phyloP scores from a whole-genome alignment of 1,284 basidiomycete species.

The Ganoderma sp. region DNA sequence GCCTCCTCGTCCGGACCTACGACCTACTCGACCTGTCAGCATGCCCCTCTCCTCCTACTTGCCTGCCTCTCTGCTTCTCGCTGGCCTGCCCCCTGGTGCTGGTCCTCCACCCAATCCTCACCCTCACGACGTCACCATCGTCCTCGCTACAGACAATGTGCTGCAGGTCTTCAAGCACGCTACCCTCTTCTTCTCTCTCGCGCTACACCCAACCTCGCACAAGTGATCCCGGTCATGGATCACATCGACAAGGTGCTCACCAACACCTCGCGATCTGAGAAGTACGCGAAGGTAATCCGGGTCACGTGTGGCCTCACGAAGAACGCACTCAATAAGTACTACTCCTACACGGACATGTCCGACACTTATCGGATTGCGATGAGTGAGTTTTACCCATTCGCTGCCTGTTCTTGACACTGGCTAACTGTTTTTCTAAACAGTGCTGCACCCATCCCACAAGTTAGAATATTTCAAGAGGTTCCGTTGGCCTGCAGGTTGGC shows the following conservation, averaged over 20 bases:
- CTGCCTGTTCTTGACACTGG: too few relatives aligned
- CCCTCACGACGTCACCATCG: too few relatives aligned
- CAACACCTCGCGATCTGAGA: constrained; percentile 11
- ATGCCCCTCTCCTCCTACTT: neutral
- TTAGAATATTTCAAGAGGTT: neutral
- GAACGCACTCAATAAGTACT: constrained; percentile 1
- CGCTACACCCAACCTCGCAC: constrained; percentile 31
- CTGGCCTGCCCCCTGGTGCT: too few relatives aligned
- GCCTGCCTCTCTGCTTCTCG: too few relatives aligned
- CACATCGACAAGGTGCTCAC: constrained; percentile 35
- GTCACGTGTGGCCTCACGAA: neutral
- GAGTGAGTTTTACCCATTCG: neutral
- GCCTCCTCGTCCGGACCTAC: too few relatives aligned
- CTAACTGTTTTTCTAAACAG: neutral
- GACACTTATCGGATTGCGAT: neutral
- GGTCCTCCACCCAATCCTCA: too few relatives aligned
- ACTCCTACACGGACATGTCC: neutral
- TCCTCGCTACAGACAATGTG: too few relatives aligned
- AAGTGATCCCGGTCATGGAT: constrained; percentile 40
- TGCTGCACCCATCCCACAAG: constrained; percentile 7
- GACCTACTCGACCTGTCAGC: too few relatives aligned
- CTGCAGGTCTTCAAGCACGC: constrained; percentile 40
- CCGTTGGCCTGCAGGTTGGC: neutral
- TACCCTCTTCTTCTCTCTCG: constrained; percentile 36
- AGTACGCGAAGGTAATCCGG: constrained; percentile 18